Evolutionary conservation across 202 grass and related monocot species (phyloP).

Genomic region (Thinopyrum obtusiflorum): DNA sequence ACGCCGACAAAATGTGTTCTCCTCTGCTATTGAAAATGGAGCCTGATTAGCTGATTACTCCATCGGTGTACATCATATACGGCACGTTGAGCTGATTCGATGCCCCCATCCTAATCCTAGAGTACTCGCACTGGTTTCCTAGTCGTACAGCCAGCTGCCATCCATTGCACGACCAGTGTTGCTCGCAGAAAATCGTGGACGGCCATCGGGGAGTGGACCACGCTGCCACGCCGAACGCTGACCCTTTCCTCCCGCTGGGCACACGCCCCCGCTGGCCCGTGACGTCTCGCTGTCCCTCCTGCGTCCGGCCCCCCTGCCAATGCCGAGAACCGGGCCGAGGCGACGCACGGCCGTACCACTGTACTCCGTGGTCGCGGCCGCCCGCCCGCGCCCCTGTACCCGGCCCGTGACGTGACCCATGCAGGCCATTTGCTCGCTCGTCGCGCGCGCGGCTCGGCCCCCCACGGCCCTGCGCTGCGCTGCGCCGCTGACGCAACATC

Average conservation of each 20-base stretch:
- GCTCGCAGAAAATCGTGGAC: conserved; percentile 26
- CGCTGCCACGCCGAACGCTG: neutral
- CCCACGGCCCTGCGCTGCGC: neutral
- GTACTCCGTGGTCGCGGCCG: neutral
- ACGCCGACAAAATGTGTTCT: too few species aligned
- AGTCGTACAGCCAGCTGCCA: neutral
- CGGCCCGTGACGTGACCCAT: neutral
- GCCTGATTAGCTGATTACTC: too few species aligned
- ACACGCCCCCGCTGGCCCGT: neutral
- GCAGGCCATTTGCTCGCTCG: neutral
- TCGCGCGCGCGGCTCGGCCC: too few species aligned
- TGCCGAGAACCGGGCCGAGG: neutral
- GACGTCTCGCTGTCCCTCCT: neutral
- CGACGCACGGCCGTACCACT: neutral
- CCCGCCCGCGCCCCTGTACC: neutral
- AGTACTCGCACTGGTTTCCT: too few species aligned
- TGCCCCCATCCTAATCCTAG: too few species aligned
- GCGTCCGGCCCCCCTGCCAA: neutral
- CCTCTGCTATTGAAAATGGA: too few species aligned
- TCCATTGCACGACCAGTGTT: neutral
- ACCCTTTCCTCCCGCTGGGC: neutral
- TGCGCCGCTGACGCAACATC: neutral
- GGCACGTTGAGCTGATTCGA: too few species aligned
- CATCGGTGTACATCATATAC: too few species aligned
- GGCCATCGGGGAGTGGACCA: neutral